Base-by-base conservation (phyloP, 352 stramenopile genomes). In the Lagenidium sp. region DNA sequence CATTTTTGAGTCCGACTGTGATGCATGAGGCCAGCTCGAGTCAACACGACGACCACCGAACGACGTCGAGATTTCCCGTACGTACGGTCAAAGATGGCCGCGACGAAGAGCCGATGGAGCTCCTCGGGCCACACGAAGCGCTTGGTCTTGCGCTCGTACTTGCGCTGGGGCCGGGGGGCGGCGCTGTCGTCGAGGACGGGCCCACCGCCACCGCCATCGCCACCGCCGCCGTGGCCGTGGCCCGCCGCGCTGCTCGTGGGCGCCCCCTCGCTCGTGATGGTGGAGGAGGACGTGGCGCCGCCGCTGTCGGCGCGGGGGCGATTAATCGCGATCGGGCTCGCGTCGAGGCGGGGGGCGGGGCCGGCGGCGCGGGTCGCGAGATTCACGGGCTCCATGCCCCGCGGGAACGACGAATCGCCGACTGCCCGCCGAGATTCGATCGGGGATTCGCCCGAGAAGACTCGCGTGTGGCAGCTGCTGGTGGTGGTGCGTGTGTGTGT, bases 131-230 rank as follows among this genome's bases (percentile, higher is more conserved):
- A 92, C 30, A 91, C 78, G 53, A 92, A 94, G 29, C 79, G 79
- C 63, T 92, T 90, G 29, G 81, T 87, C 57, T 88, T 87, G 55
- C 76, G 81, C 53, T 91, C 78, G 51, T 91, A 91, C 48, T 93
- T 93, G 63, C 78, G 81, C 57, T 90, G 74, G 16, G 66, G 8
- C 19, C 25, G 28, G 34, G 19, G 6, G 36, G 15, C 36, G 12
- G 11, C 36, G 11, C 12, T 42, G 36, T 7, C 15, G 36, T 19
- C 11, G 8, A 21, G 10, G 36, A 12, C 6, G 36, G 8, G 24
- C 19, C 10, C 36, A 22, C 19, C 19, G 36, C 10, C 36, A 22
- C 19, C 36, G 36, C n/a, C 36, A 22, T 22, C 11, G 36, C 10
- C 36, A 25, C 19, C 28, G 12, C 36, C 8, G n/a, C 19, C 19